Evolutionary conservation across 208 protist species (phyloP).

Genomic region (Crithidia thermophila): DNA sequence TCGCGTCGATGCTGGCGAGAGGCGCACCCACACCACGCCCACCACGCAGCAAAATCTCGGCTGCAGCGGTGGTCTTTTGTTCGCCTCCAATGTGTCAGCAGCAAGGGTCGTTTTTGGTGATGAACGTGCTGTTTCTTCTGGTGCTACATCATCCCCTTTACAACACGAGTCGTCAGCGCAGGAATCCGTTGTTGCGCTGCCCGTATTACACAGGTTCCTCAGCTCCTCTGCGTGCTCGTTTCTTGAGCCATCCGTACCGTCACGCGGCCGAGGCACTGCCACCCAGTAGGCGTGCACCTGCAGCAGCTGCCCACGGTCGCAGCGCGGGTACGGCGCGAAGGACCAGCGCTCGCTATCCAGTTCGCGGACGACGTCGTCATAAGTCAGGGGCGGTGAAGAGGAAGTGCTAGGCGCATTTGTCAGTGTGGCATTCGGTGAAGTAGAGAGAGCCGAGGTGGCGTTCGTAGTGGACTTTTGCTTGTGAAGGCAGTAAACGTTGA

Average conservation of each 20-base stretch:
- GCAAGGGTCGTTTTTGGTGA: too few species aligned
- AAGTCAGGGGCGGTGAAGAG: slow-evolving; percentile 3
- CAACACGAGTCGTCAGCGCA: too few species aligned
- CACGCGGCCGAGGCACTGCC: slow-evolving; percentile 4
- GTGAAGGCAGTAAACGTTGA: slow-evolving; percentile 8
- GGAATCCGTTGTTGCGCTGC: too few species aligned
- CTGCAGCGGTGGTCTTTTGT: not conserved
- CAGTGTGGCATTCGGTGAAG: not conserved
- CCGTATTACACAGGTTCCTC: not conserved
- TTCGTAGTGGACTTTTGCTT: not conserved
- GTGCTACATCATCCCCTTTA: not conserved
- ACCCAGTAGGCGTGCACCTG: slow-evolving; percentile 57
- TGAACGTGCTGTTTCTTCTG: not conserved
- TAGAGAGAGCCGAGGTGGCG: not conserved
- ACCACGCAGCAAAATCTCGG: slow-evolving; percentile 40
- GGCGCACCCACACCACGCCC: slow-evolving; percentile 75
- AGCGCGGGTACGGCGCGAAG: slow-evolving; percentile 67
- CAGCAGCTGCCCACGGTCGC: slow-evolving; percentile 46
- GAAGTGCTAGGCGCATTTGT: not conserved
- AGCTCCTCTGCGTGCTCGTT: not conserved
- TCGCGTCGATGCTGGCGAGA: slow-evolving; percentile 24
- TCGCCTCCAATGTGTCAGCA: too few species aligned
- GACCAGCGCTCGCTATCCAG: slow-evolving; percentile 20
- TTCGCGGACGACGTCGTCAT: slow-evolving; percentile 21
- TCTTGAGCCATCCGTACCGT: not conserved